Base-by-base conservation (phyloP, 768 basidiomycete genomes). In the Myochromella boudieri region DNA sequence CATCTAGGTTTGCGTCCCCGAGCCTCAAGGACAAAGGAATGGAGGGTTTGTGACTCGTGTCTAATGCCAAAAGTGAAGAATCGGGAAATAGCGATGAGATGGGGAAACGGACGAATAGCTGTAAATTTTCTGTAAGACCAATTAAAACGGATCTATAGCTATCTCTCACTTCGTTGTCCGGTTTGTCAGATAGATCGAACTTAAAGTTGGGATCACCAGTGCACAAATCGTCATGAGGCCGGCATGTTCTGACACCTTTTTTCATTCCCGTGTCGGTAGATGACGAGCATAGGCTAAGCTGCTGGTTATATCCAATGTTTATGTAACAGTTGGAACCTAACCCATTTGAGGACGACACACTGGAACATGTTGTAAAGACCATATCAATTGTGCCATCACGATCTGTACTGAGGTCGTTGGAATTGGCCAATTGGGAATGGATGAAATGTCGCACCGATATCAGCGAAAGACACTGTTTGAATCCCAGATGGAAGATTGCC, bases 301-400 rank as follows among this genome's bases (percentile, higher is more conserved):
- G 97, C 52, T 85, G 76, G 64, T 98, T 99, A 68, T 91, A 97
- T 3, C 85, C 95, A 46, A 98, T 87, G 60, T 95, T 95, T 65
- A 99, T 79, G 40, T 71, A 71, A 62, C 97, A 98, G 31, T 81
- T 77, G 2, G 70, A 69, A 9, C 94, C 94, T 0, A 89, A 67
- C 2, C 94, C 93, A 0, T 76, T 81, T 1, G 76, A 71, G 1
- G 71, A 62, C 0, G 87, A 85, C n/a, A 90, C 80, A 2, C 75
- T 78, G 0, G 72, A 67, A 61, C 97, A 99, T 0, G 88, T 88
- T 0, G 91, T 79, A 60, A 97, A 92, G 36, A 99, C 75, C 77
- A 98, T 83, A 63, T 98, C 97, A 25, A 98, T 88, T 1, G 95
- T 95, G 1, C 97, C 97, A 57, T 98, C 97, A 6, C 97, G 84